Evolutionary conservation across 148 eudicot species (phyloP), one percentile per base, ranked within the genome.

Genomic region (Chenopodium suecicum): DNA sequence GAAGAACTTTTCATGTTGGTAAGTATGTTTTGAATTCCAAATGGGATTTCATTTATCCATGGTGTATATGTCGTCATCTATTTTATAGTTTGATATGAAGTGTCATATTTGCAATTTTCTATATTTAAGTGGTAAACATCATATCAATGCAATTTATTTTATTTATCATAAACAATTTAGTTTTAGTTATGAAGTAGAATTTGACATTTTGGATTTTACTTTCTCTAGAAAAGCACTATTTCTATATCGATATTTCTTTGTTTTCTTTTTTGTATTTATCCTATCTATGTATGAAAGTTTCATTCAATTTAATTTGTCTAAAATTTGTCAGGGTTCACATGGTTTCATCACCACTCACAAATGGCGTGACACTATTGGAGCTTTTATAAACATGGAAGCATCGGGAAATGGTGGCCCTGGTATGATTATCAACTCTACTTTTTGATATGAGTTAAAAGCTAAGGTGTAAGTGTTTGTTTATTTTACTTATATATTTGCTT

Each of bases 1-100:
- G 99, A 96, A 92, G 99, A 96, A 87, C 91, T 94, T 75, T 96
- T 94, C 88, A 86, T 96, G 99, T 80, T 96, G 94, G 99, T 96
- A 88, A 85, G 91, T 68, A 32, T 68, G 44, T 71, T 32, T 20
- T 69, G n/a, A 48, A 60, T 60, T 74, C 29, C 9, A 48, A 52
- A 16, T 23, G 52, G 14, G 6, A 25, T 71, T 17, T 75, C 22
- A n/a, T 37, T 52, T n/a, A 73, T 69, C 58, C 74, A 48, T 68
- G 32, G 50, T 69, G 25, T 27, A 6, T 58, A 16, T 67, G 23
- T 54, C 78, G 31, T 37, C 46, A 27, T 41, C 19, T 29, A 14
- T 58, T 6, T 2, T 16, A 25, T 25, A 19, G 2, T 50, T 29
- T 68, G 54, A 12, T 25, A 22, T 69, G 27, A 34, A 16, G 46